Percentiles rank a stretch among this genome's conserved stretches.
Conservation (phyloP, 2,329 filamentous ascomycete species). For the Botryosphaeria dothidea region DNA sequence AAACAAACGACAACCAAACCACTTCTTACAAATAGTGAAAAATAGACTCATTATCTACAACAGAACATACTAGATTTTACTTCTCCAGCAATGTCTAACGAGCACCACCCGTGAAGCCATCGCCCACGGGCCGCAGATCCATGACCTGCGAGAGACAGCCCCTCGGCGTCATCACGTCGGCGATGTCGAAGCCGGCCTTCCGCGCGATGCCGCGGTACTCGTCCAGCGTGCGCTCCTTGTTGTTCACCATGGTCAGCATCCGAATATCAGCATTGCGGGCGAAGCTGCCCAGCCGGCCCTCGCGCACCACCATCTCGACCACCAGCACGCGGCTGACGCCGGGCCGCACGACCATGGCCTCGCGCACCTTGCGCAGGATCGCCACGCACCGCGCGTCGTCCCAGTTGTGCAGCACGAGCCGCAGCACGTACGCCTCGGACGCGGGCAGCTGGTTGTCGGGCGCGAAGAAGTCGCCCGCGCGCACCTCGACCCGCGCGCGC, state of each 20-base stretch:
- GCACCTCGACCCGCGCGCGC: neutral
- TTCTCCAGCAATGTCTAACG: too few relatives aligned
- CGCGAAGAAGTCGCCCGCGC: neutral
- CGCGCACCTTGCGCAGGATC: neutral
- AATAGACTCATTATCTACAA: too few relatives aligned
- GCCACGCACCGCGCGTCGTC: neutral
- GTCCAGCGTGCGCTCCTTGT: neutral
- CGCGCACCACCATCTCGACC: neutral
- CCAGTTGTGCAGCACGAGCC: neutral
- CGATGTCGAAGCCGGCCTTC: neutral
- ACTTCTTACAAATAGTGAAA: too few relatives aligned
- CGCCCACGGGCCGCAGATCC: neutral
- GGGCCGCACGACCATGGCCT: neutral
- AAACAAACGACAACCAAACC: too few relatives aligned
- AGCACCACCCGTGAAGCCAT: too few relatives aligned
- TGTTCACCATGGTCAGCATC: neutral
- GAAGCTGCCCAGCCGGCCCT: neutral
- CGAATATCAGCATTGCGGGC: neutral
- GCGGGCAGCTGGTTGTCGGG: neutral
- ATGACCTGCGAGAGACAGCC: neutral
- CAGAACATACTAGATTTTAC: too few relatives aligned
- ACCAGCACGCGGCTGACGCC: conserved; percentile 3
- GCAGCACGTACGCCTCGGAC: neutral
- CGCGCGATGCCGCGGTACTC: neutral
- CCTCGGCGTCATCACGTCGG: neutral